A percentile compares a stretch with the other conserved stretches of the same genome.
phyloP scores from a whole-genome alignment of 2,329 filamentous ascomycete genomes.

The Arthrobotrys sinensis region DNA sequence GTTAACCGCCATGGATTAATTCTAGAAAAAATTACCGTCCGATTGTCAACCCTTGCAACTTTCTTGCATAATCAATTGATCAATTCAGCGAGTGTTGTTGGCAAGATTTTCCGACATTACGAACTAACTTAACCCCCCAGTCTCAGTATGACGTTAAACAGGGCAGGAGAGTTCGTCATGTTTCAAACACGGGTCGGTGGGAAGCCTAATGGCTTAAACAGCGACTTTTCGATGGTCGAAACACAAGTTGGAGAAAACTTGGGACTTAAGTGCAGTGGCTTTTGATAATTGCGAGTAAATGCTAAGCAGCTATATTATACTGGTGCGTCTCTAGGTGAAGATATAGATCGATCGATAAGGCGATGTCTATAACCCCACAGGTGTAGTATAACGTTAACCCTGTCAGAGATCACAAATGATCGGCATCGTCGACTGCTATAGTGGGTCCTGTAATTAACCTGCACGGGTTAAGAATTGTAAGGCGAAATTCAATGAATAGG shows the following conservation, averaged over 20 bases:
- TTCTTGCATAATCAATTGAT: neutral
- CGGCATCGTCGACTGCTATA: neutral
- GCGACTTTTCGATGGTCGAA: neutral
- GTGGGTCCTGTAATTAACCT: neutral
- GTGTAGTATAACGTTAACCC: neutral
- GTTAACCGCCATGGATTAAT: too few relatives aligned
- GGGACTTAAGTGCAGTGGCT: neutral
- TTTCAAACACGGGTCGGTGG: neutral
- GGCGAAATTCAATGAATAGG: neutral
- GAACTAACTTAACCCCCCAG: neutral
- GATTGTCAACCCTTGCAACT: neutral
- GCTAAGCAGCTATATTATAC: neutral
- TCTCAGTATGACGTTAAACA: constrained; percentile 41
- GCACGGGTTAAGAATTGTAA: neutral
- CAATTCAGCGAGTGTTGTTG: too few relatives aligned
- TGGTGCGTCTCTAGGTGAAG: neutral
- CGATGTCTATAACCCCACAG: neutral
- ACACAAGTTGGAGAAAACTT: neutral
- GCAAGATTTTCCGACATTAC: too few relatives aligned
- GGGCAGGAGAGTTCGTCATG: constrained; percentile 25
- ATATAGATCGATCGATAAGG: neutral
- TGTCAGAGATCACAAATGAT: neutral
- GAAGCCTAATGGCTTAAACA: constrained; percentile 10
- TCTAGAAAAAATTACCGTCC: constrained; percentile 3
- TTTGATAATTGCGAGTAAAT: neutral